These are phyloP conservation scores for Paradendryphiella salina DNA, from an alignment of 2,329 filamentous ascomycete genomes.

Conservation along the genomic window DNA sequence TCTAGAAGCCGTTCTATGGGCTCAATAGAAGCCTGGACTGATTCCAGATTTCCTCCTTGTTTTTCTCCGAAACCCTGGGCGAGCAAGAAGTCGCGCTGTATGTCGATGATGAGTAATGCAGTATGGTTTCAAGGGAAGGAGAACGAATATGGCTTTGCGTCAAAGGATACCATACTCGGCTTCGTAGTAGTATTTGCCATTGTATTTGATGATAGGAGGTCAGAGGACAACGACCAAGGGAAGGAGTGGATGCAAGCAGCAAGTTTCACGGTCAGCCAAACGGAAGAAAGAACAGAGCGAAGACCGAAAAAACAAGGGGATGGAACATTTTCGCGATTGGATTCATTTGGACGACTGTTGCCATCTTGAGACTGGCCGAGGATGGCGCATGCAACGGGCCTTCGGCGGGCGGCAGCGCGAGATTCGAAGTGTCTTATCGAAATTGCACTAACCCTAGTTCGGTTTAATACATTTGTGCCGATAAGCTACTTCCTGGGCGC, in stretches of 20 bases:
- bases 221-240: background rate
- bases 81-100: conserved; percentile 58
- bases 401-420: conserved; percentile 19
- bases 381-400: conserved; percentile 19
- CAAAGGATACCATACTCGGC: conserved; percentile 26
- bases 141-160: conserved; percentile 54
- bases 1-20: conserved; percentile 50
- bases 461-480: background rate
- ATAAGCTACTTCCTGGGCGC: conserved; percentile 1
- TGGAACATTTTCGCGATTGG: background rate
- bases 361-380: conserved; percentile 1
- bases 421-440: conserved; percentile 19
- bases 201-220: background rate
- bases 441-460: background rate
- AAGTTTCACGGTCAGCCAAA: background rate
- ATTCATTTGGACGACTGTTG: conserved; percentile 7
- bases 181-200: conserved; percentile 5
- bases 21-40: conserved; percentile 47
- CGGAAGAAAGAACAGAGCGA: background rate
- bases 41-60: conserved; percentile 51
- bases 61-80: conserved; percentile 57
- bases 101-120: conserved; percentile 57
- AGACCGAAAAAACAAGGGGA: background rate
- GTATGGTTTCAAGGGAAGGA: conserved; percentile 53
- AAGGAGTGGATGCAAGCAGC: background rate